These are phyloP conservation scores for Acacia crassicarpa DNA, from an alignment of 306 rosid species.

Conservation along the genomic window DNA sequence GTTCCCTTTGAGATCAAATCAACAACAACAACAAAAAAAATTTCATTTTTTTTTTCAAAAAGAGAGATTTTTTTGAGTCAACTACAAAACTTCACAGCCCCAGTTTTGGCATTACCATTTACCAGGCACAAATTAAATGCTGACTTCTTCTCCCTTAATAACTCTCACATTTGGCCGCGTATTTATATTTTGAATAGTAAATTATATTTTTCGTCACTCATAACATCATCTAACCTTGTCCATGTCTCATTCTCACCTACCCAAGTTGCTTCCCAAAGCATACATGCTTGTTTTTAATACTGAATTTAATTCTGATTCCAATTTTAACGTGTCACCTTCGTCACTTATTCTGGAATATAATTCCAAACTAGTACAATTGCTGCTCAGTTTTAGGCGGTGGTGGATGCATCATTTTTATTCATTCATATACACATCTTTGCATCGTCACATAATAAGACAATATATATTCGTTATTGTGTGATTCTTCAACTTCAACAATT, in stretches of 20 bases:
- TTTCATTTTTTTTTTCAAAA: no score
- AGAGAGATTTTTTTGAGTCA: no score
- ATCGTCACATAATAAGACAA: no score
- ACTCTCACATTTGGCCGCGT: slow-evolving; percentile 25
- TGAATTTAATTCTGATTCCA: background rate
- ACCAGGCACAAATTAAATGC: background rate
- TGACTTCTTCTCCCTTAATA: background rate
- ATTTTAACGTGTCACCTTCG: background rate
- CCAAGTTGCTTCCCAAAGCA: background rate
- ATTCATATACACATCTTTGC: background rate
- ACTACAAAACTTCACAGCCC: background rate
- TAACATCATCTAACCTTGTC: background rate
- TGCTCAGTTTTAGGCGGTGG: background rate
- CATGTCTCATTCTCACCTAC: background rate
- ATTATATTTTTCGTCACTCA: background rate
- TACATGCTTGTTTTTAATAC: no score
- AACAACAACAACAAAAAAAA: background rate
- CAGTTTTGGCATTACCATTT: background rate
- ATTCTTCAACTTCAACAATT: background rate
- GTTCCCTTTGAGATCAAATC: background rate
- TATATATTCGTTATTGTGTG: background rate
- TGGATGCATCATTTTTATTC: background rate
- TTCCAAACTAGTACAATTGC: no score
- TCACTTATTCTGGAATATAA: no score
- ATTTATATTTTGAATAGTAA: background rate